phyloP scores from a whole-genome alignment of 225 moss, liverwort and hornwort species.

The Neckera pumila region DNA sequence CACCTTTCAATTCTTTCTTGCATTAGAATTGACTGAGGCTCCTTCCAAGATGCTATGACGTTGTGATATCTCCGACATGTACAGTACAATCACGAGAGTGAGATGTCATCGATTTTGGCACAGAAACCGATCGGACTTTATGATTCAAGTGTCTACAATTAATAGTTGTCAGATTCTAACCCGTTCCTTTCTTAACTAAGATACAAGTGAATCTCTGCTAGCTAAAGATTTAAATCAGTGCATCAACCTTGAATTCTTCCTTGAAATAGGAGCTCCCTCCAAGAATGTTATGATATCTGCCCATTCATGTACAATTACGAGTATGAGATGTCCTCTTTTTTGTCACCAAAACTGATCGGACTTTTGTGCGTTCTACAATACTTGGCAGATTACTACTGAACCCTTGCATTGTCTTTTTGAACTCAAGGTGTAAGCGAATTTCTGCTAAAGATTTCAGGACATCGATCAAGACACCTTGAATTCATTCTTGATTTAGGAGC shows the following conservation, averaged over 20 bases:
- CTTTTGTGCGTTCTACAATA: neutral
- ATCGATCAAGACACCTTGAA: neutral
- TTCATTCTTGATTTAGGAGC: neutral
- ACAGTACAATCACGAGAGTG: neutral
- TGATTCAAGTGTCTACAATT: neutral
- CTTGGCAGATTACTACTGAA: neutral
- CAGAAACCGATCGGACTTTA: neutral
- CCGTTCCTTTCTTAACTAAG: neutral
- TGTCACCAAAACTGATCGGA: neutral
- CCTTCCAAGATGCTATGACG: neutral
- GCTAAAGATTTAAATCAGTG: neutral
- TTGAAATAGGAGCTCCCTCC: neutral
- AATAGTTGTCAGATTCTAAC: neutral
- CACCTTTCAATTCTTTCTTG: too few relatives aligned
- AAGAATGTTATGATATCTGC: neutral
- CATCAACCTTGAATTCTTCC: neutral
- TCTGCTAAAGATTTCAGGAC: neutral
- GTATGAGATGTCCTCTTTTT: neutral
- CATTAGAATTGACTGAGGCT: neutral
- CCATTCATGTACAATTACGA: neutral
- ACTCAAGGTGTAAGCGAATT: neutral
- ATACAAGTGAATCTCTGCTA: neutral
- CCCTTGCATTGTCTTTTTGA: neutral
- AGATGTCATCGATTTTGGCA: neutral
- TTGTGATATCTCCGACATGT: neutral